A percentile compares a stretch with the other conserved stretches of the same genome.
phyloP scores from a whole-genome alignment of 2,329 filamentous ascomycete genomes.

The Didymellaceae sp. region DNA sequence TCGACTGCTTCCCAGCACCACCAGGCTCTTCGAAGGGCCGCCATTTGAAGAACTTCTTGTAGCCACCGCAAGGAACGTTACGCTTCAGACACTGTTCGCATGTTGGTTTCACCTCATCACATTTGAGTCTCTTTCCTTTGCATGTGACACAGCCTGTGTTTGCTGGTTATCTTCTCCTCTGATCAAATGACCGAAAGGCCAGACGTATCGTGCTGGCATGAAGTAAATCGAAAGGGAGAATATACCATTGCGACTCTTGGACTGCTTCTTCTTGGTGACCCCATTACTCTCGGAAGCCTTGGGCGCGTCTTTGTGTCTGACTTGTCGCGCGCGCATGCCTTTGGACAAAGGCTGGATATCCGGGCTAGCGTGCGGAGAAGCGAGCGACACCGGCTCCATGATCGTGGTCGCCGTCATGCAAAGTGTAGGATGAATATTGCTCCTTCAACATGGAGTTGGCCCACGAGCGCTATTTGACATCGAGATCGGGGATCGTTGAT shows the following conservation, averaged over 20 bases:
- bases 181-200: background rate
- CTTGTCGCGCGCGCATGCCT: conserved; percentile 20
- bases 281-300: conserved; percentile 44
- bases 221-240: background rate
- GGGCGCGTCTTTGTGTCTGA: conserved; percentile 30
- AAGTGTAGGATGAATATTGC: conserved; percentile 33
- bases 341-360: background rate
- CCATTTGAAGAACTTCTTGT: conserved; percentile 80
- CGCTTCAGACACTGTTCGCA: conserved; percentile 71
- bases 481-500: conserved; percentile 1
- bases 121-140: conserved; percentile 75
- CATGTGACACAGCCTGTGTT: conserved; percentile 72
- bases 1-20: conserved; percentile 53
- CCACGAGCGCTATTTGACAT: conserved; percentile 7
- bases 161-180: conserved; percentile 12
- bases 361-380: conserved; percentile 16
- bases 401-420: conserved; percentile 8
- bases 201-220: no score
- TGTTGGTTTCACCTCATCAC: conserved; percentile 73
- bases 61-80: conserved; percentile 71
- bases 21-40: conserved; percentile 70
- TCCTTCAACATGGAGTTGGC: conserved; percentile 4
- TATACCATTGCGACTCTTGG: conserved; percentile 76
- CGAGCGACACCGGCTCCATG: conserved; percentile 3
- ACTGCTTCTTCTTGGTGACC: conserved; percentile 70